phyloP scores from a whole-genome alignment of 2,329 filamentous ascomycete genomes.

The Whalleya microplaca region DNA sequence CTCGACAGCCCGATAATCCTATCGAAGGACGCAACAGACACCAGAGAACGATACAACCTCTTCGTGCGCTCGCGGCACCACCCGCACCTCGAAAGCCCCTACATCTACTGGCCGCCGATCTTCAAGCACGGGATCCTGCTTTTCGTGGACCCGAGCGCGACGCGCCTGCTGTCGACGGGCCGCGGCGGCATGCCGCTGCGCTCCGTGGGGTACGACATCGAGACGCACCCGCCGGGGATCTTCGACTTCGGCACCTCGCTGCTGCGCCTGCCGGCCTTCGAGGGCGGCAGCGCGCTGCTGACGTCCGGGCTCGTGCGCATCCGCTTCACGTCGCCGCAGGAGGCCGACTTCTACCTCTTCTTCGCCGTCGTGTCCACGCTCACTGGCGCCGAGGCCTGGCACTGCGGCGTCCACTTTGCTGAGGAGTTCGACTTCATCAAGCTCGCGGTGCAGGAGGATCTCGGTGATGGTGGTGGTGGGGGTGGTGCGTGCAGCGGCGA shows the following conservation, averaged over 20 bases:
- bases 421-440: too few species aligned
- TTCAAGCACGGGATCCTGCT: conserved; percentile 12
- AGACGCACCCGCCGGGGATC: conserved; percentile 9
- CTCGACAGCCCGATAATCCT: conserved; percentile 4
- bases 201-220: conserved; percentile 10
- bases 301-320: conserved; percentile 15
- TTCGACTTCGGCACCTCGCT: conserved; percentile 10
- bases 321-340: conserved; percentile 14
- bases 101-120: neutral
- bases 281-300: conserved; percentile 8
- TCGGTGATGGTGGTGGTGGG: too few species aligned
- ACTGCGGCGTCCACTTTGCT: conserved; percentile 3
- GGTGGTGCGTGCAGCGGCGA: too few species aligned
- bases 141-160: conserved; percentile 9
- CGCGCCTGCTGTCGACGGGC: too few species aligned
- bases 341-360: conserved; percentile 11
- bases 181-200: conserved; percentile 4
- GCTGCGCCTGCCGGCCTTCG: conserved; percentile 7
- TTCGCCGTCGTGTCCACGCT: conserved; percentile 14
- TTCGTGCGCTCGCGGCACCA: conserved; percentile 9
- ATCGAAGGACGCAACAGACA: conserved; percentile 12
- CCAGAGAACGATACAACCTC: conserved; percentile 9
- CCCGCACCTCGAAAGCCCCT: neutral
- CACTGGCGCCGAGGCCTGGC: conserved; percentile 5
- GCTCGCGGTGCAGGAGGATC: too few species aligned